Conservation (phyloP, 768 basidiomycete species). For the Suillus sp. region DNA sequence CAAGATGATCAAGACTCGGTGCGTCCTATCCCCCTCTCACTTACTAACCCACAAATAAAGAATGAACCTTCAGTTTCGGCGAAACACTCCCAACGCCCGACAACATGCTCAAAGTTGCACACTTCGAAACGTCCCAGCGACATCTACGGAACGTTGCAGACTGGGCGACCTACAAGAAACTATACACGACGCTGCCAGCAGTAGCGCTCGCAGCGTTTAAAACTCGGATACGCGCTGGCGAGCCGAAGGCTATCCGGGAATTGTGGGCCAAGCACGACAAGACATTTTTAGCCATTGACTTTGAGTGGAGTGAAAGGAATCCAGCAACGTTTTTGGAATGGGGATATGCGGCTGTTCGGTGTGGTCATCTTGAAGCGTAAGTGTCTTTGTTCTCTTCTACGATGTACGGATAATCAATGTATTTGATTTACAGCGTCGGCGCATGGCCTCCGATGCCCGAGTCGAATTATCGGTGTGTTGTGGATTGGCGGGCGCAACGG, state of each 20-base stretch:
- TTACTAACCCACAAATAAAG: neutral
- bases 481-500: neutral
- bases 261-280: constrained; percentile 73
- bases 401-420: neutral
- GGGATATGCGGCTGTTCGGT: constrained; percentile 81
- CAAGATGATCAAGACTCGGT: constrained; percentile 87
- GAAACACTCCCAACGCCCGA: constrained; percentile 73
- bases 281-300: constrained; percentile 74
- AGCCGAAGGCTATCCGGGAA: constrained; percentile 61
- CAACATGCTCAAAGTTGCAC: constrained; percentile 66
- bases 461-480: constrained; percentile 69
- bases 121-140: constrained; percentile 69
- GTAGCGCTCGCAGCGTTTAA: constrained; percentile 67
- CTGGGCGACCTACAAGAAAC: constrained; percentile 65
- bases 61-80: constrained; percentile 55
- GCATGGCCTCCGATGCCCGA: constrained; percentile 81
- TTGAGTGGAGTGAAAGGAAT: constrained; percentile 77
- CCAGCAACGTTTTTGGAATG: constrained; percentile 70
- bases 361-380: constrained; percentile 69
- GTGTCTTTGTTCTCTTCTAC: constrained; percentile 27
- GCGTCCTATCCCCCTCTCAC: constrained; percentile 7
- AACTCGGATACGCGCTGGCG: constrained; percentile 62
- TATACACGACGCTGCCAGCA: constrained; percentile 71
- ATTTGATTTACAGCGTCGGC: constrained; percentile 45
- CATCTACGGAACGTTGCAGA: constrained; percentile 73